Evolutionary conservation across 768 basidiomycete genomes (phyloP).

Genomic region (Mycena albidolilacea): DNA sequence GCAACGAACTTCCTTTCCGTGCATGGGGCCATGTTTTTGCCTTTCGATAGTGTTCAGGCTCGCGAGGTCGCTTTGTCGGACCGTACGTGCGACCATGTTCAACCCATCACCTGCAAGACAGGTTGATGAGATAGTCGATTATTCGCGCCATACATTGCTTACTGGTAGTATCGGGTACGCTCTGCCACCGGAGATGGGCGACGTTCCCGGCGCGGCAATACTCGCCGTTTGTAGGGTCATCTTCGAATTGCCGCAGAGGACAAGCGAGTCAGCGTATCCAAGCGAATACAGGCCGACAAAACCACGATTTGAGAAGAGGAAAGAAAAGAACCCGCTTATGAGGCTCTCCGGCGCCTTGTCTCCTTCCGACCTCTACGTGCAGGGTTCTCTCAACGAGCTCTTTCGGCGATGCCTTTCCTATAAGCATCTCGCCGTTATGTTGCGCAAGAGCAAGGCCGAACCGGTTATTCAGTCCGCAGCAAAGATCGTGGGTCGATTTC

Average conservation of each 20-base stretch:
- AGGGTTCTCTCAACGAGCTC: conserved; percentile 9
- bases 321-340: not conserved
- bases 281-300: not conserved
- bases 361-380: not conserved
- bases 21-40: conserved; percentile 52
- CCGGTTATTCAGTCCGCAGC: conserved; percentile 6
- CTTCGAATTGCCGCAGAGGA: not conserved
- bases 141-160: conserved; percentile 44
- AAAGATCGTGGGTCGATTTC: not conserved
- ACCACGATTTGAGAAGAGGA: conserved; percentile 17
- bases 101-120: conserved; percentile 10
- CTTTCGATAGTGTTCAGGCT: conserved; percentile 45
- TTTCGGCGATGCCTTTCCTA: not conserved
- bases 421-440: conserved; percentile 2
- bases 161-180: conserved; percentile 10
- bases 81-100: conserved; percentile 39
- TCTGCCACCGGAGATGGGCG: not conserved
- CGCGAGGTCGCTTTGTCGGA: conserved; percentile 43
- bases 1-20: conserved; percentile 47
- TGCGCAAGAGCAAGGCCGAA: conserved; percentile 11
- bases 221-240: conserved; percentile 14
- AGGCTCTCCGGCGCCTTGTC: conserved; percentile 11
- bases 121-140: conserved; percentile 49
- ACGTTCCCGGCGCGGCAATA: not conserved
- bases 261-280: conserved; percentile 15